Evolutionary conservation across 345 rosid species (phyloP).

Genomic region (Gynandropsis gynandra): DNA sequence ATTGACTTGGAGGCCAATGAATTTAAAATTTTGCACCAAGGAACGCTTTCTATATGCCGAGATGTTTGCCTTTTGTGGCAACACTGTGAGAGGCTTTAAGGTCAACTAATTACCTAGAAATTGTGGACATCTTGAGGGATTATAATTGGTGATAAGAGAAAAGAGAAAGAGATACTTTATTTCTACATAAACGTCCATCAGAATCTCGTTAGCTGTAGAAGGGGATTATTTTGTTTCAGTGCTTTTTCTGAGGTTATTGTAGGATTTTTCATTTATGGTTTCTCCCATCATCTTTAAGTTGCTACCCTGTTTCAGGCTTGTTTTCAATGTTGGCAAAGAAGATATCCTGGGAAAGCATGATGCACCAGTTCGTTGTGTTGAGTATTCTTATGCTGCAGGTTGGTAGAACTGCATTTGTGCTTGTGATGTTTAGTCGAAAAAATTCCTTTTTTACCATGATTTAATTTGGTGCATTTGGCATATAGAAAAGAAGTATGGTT

Average conservation of each 20-base stretch:
- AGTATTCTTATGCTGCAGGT: constrained; percentile 96
- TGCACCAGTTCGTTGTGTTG: constrained; percentile 83
- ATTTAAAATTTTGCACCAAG: not conserved
- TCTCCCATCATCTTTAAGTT: no score
- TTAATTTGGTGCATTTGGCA: not conserved
- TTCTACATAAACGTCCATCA: no score
- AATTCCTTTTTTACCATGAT: not conserved
- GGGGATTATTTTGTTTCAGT: no score
- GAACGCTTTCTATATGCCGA: not conserved
- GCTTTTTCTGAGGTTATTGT: not conserved
- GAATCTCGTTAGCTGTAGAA: no score
- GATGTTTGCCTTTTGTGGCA: not conserved
- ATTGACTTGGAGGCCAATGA: not conserved
- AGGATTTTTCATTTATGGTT: constrained; percentile 3
- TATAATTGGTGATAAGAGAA: no score
- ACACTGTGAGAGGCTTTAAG: not conserved
- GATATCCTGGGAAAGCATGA: constrained; percentile 84
- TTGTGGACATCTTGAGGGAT: no score
- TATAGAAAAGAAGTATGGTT: not conserved
- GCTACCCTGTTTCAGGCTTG: constrained; percentile 74
- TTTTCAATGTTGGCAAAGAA: constrained; percentile 72
- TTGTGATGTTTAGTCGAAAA: constrained; percentile 1
- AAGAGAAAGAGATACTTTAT: no score
- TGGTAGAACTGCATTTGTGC: constrained; percentile 14
- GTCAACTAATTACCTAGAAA: no score